Conservation (phyloP, 495 filamentous ascomycete genomes). For the Cercophora sp. region DNA sequence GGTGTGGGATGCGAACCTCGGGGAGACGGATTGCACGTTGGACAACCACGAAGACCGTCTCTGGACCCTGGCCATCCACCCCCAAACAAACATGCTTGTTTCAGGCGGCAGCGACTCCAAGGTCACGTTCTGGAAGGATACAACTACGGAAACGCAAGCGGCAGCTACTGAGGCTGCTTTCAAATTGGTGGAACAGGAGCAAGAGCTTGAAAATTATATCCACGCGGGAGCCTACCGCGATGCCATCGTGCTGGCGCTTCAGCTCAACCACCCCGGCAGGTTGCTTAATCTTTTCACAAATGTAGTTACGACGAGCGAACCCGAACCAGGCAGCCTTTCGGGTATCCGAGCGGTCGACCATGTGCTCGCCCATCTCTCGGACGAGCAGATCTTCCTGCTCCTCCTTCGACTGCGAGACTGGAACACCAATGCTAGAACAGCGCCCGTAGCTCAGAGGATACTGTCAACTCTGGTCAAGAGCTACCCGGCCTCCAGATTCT, state of each 20-base stretch:
- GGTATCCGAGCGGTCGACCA: slow-evolving; percentile 79
- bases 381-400: slow-evolving; percentile 77
- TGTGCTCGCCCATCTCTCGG: slow-evolving; percentile 70
- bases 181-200: slow-evolving; percentile 84
- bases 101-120: slow-evolving; percentile 87
- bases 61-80: slow-evolving; percentile 77
- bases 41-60: slow-evolving; percentile 96
- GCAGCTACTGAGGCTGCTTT: slow-evolving; percentile 65
- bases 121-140: slow-evolving; percentile 93
- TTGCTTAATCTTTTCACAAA: slow-evolving; percentile 77
- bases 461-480: slow-evolving; percentile 71
- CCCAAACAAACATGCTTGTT: slow-evolving; percentile 63
- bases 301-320: slow-evolving; percentile 62
- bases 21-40: slow-evolving; percentile 81
- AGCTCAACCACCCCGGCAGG: slow-evolving; percentile 86
- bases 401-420: slow-evolving; percentile 82
- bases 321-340: slow-evolving; percentile 60
- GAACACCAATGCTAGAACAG: slow-evolving; percentile 93
- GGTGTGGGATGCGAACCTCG: slow-evolving; percentile 76
- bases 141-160: slow-evolving; percentile 71
- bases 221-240: slow-evolving; percentile 79
- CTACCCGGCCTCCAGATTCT: slow-evolving; percentile 69
- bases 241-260: slow-evolving; percentile 85
- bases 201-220: slow-evolving; percentile 87
- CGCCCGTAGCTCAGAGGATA: slow-evolving; percentile 80